Base-by-base conservation (phyloP, 2,329 filamentous ascomycete genomes). In the Dactylonectria estremocensis region DNA sequence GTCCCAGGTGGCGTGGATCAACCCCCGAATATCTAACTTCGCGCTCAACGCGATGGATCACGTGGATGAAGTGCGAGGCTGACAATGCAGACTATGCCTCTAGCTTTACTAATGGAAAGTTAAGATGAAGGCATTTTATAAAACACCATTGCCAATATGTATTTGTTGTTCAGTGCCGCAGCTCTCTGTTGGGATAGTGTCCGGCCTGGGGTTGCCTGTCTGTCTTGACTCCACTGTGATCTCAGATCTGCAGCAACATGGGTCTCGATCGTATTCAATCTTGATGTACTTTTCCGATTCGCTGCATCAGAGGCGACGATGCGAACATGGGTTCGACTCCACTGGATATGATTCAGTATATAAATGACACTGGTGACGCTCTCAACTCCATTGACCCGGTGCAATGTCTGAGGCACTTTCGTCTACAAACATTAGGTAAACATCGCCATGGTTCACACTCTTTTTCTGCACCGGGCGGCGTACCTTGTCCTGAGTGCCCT, bases 401-500 rank as follows among this genome's bases (percentile, higher is more conserved):
- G 20, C n/a, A 7, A 28, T 35, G 31, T 9, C 28, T 2, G 50
- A 46, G 50, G 50, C 48, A 9, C 10, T 10, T 9, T 14, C 13
- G 20, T 8, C 24, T 10, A 50, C n/a, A 50, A 50, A 20, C 4
- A 49, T 8, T 24, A 28, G 37, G 33, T 9, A 48, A 20, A 24
- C 6, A 6, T n/a, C 43, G 14, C 13, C 50, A 53, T 43, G 16
- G 35, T 35, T 22, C 28, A 43, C 46, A 66, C 50, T 16, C 28
- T 69, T 59, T 16, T 59, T 20, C 31, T 61, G 13, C 50, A 60
- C 9, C 49, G 28, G 7, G 43, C 22, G 37, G 28, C 40, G 18
- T 40, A 60, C 10, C 48, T 75, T n/a, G 48, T 64, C 5, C 4
- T 73, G 16, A 49, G 57, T 45, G 13, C 71, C 1, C 31, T 56